Evolutionary conservation across 2,329 filamentous ascomycete species (phyloP).

Genomic region (Aureobasidium sp.): DNA sequence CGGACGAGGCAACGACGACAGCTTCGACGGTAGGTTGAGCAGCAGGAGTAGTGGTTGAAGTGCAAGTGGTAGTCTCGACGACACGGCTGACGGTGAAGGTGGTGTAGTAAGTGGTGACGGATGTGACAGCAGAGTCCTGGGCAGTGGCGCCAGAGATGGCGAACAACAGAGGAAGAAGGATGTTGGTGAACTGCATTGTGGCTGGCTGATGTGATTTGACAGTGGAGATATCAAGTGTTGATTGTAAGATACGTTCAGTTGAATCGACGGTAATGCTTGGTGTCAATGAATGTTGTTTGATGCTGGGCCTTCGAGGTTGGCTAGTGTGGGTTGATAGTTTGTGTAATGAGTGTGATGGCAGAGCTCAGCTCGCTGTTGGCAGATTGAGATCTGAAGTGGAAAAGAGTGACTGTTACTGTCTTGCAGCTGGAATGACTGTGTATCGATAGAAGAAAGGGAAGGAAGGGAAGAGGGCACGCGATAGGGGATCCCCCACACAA

Average conservation of each 20-base stretch:
- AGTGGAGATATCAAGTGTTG: background rate
- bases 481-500: constrained; percentile 3
- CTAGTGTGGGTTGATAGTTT: constrained; percentile 9
- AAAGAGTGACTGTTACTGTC: constrained; percentile 20
- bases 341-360: constrained; percentile 20
- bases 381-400: background rate
- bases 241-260: constrained; percentile 1
- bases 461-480: background rate
- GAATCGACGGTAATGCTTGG: constrained; percentile 15
- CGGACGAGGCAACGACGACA: background rate
- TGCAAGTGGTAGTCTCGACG: constrained; percentile 19
- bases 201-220: constrained; percentile 10
- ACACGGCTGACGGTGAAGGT: constrained; percentile 23
- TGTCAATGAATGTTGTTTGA: constrained; percentile 13
- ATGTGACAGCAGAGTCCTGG: constrained; percentile 14
- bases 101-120: constrained; percentile 23
- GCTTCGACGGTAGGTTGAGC: background rate
- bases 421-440: constrained; percentile 18
- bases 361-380: constrained; percentile 20
- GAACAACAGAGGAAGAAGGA: constrained; percentile 23
- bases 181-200: constrained; percentile 23
- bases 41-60: constrained; percentile 15
- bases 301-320: constrained; percentile 7
- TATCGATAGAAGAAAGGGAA: constrained; percentile 11
- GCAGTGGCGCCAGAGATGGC: constrained; percentile 16